Evolutionary conservation across 2,329 filamentous ascomycete species (phyloP), one percentile per base, ranked within the genome.

Genomic region (Curvularia verruculosa): DNA sequence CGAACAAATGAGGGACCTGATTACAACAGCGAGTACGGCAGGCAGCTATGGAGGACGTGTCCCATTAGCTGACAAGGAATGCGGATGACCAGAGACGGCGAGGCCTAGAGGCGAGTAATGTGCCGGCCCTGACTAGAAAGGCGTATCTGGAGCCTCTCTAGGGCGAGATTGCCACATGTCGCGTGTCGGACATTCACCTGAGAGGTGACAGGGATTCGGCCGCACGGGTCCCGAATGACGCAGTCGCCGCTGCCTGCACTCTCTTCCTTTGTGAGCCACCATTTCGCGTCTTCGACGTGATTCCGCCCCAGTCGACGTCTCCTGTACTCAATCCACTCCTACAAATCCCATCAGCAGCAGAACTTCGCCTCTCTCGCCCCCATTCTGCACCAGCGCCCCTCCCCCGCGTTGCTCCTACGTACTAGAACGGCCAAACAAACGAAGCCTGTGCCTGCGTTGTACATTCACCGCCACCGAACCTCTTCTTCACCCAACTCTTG

Each of bases 191-290:
- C 60, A 64, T 66, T 69, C 65, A 68, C 65, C 53, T 45, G 52
- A 23, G 49, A 59, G 62, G 54, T 56, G 57, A 58, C 57, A 64
- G 65, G 66, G 68, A 51, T 64, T 64, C 19, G 19, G 44, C 49
- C 57, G 58, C 65, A 67, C 65, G 61, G 61, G 59, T 51, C 49
- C 47, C 53, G 41, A 49, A 65, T 68, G 66, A 68, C 66, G 66
- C 64, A 66, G 54, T 56, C 50, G 47, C 54, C 51, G 44, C 58
- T 68, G 67, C 64, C 63, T 69, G 58, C 60, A 65, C 31, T 31
- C 39, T 23, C 39, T 18, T 21, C 12, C n/a, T 12, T 19, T 45
- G 13, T 21, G 43, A 21, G 62, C 65, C 66, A 64, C 57, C 54
- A 56, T 53, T 57, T 40, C 63, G 65, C 59, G 59, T 63, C 62